These are phyloP conservation scores for Phytophthora sojae DNA, from an alignment of 352 stramenopile genomes.

Conservation along the genomic window DNA sequence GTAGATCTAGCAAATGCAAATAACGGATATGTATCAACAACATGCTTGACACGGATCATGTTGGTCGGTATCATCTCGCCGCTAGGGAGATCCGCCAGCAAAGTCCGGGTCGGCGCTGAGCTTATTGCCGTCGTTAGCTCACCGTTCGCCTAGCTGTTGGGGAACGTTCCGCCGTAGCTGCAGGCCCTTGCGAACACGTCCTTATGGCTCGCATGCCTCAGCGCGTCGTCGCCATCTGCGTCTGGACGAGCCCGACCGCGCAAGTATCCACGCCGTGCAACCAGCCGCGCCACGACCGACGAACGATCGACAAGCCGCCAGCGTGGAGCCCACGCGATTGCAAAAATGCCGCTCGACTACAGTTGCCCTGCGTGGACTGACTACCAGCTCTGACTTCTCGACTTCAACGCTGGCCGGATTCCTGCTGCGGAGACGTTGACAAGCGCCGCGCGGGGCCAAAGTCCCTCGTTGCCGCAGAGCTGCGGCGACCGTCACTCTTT, in stretches of 20 bases:
- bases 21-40: too few relatives aligned
- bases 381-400: background rate
- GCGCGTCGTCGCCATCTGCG: slow-evolving; percentile 14
- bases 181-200: slow-evolving; percentile 17
- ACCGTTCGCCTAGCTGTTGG: slow-evolving; percentile 1
- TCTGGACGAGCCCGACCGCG: slow-evolving; percentile 13
- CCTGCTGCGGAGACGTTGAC: too few relatives aligned
- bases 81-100: too few relatives aligned
- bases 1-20: too few relatives aligned
- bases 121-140: slow-evolving; percentile 1
- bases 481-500: background rate
- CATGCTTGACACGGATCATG: too few relatives aligned
- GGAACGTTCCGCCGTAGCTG: slow-evolving; percentile 40
- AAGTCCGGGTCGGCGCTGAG: too few relatives aligned
- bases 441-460: background rate
- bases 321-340: slow-evolving; percentile 21
- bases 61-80: too few relatives aligned
- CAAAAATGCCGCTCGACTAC: slow-evolving; percentile 27
- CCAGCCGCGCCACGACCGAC: slow-evolving; percentile 11
- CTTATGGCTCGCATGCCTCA: slow-evolving; percentile 27
- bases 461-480: background rate
- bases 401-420: background rate
- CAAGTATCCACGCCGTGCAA: slow-evolving; percentile 28
- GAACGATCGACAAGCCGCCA: background rate
- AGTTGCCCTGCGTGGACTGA: slow-evolving; percentile 19